A percentile compares a stretch with the other conserved stretches of the same genome.
phyloP scores from a whole-genome alignment of 225 moss, liverwort and hornwort species.

The Sphagnum contortum region DNA sequence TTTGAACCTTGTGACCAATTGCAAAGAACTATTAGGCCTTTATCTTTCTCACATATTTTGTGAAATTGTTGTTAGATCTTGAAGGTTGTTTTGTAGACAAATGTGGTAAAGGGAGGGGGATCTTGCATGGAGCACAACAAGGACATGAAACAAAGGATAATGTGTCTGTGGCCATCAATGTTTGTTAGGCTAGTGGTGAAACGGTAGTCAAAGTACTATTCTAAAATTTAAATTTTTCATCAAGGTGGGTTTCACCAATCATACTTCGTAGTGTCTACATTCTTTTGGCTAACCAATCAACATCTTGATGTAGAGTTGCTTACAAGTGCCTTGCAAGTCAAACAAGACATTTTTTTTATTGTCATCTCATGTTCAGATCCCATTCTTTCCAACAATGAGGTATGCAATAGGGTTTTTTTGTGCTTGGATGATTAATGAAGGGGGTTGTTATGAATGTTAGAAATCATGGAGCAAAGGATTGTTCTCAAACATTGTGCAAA shows the following conservation, averaged over 20 bases:
- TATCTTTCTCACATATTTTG: background rate
- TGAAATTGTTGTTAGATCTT: no score
- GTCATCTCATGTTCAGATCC: slow-evolving; percentile 92
- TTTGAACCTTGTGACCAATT: slow-evolving; percentile 61
- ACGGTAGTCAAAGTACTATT: slow-evolving; percentile 72
- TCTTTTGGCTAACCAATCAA: no score
- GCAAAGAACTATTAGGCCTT: slow-evolving; percentile 71
- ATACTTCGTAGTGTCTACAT: no score
- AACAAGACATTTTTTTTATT: slow-evolving; percentile 83
- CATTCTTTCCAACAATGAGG: slow-evolving; percentile 87
- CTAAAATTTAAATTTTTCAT: no score
- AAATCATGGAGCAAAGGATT: no score
- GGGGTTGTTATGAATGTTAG: no score
- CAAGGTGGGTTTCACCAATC: no score
- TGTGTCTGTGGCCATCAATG: slow-evolving; percentile 98
- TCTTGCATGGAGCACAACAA: slow-evolving; percentile 34
- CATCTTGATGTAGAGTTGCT: no score
- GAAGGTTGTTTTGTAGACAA: no score
- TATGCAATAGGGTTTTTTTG: slow-evolving; percentile 6
- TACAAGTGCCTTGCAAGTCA: slow-evolving; percentile 42
- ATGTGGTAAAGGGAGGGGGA: background rate
- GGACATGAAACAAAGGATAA: slow-evolving; percentile 86
- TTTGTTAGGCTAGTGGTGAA: slow-evolving; percentile 99
- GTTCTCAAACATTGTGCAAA: no score
- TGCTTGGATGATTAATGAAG: no score